Percentiles rank a stretch among this genome's conserved stretches.
Evolutionary conservation across 1,284 basidiomycete genomes (phyloP).

Genomic region (Pseudozyma hubeiensis): DNA sequence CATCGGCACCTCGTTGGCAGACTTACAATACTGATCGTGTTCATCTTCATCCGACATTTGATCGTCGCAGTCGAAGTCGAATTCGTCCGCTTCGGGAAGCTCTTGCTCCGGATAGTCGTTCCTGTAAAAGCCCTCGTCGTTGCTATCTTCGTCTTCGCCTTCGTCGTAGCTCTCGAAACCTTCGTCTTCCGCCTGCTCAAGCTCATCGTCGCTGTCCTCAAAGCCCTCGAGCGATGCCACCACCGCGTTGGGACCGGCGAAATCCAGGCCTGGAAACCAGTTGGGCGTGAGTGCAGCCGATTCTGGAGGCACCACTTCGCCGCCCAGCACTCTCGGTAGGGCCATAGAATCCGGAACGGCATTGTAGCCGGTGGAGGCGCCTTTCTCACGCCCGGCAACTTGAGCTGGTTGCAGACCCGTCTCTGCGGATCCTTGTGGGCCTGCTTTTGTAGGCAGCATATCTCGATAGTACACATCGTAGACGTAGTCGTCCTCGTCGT

Average conservation of each 20-base stretch:
- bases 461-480: conserved; percentile 67
- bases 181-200: conserved; percentile 39
- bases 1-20: no score
- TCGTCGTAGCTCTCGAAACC: conserved; percentile 55
- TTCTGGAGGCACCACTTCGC: conserved; percentile 34
- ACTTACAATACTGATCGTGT: conserved; percentile 50
- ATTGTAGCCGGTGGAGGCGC: conserved; percentile 28
- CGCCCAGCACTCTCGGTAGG: conserved; percentile 38
- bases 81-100: conserved; percentile 53
- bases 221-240: conserved; percentile 36
- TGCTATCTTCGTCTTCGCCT: conserved; percentile 66
- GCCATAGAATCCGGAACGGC: conserved; percentile 35
- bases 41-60: conserved; percentile 34
- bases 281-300: conserved; percentile 20
- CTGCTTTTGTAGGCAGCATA: conserved; percentile 38
- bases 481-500: conserved; percentile 58
- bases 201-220: conserved; percentile 43
- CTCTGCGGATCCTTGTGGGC: conserved; percentile 37
- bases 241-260: conserved; percentile 35
- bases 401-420: conserved; percentile 37
- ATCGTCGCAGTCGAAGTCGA: conserved; percentile 47
- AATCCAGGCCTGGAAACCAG: conserved; percentile 36
- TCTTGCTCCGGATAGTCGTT: conserved; percentile 67
- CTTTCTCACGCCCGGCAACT: conserved; percentile 43
- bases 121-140: conserved; percentile 66